Conservation (phyloP, 768 basidiomycete species). For the Russula earlei region DNA sequence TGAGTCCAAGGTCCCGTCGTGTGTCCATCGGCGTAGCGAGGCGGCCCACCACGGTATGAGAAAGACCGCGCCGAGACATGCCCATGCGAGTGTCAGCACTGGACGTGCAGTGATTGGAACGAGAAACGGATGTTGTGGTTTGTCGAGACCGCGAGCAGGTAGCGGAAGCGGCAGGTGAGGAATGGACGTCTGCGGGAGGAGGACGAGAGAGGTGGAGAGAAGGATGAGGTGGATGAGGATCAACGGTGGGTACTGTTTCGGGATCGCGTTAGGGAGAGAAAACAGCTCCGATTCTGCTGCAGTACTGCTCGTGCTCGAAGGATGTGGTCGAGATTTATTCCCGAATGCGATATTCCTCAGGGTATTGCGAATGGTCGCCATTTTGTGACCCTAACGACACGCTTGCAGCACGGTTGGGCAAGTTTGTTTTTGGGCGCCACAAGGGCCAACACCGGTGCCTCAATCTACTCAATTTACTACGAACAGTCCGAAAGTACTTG, state of each 20-base stretch:
- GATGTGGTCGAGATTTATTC: not conserved
- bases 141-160: slow-evolving; percentile 30
- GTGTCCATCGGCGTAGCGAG: slow-evolving; percentile 53
- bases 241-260: slow-evolving; percentile 8
- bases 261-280: slow-evolving; percentile 7
- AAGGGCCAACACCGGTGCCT: no score
- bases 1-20: slow-evolving; percentile 36
- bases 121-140: slow-evolving; percentile 64
- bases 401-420: no score
- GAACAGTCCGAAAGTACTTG: no score
- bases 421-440: no score
- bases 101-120: slow-evolving; percentile 56
- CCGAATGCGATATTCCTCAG: slow-evolving; percentile 4
- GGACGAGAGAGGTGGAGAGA: slow-evolving; percentile 6
- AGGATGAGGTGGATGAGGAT: slow-evolving; percentile 10
- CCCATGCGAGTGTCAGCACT: slow-evolving; percentile 45
- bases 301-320: not conserved
- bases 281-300: not conserved
- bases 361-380: slow-evolving; percentile 9
- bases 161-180: slow-evolving; percentile 6
- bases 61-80: slow-evolving; percentile 43
- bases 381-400: no score
- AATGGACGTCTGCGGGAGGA: slow-evolving; percentile 7
- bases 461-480: no score
- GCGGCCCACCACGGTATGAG: slow-evolving; percentile 67